Evolutionary conservation across 345 rosid genomes (phyloP), one percentile per base, ranked within the genome.

Genomic region (Nasturtium officinale): DNA sequence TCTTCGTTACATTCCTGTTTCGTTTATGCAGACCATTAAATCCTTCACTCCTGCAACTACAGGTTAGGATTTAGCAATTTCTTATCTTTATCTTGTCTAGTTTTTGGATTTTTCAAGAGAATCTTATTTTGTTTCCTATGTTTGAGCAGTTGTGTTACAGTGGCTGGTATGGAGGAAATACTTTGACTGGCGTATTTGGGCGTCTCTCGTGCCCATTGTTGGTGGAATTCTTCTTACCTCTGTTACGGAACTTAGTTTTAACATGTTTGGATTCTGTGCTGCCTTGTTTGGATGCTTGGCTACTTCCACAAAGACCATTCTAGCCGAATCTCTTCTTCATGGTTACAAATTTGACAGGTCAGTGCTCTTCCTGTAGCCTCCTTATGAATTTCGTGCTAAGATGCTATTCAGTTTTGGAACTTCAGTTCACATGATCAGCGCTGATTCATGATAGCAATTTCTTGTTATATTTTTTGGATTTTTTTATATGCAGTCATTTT

Each of bases 11-110:
- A 96, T 96, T 38, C 99, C 99, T 2, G 99, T 96, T 67, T 96
- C 99, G 2, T 96, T 96, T 81, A 96, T 96, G 99, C 99, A 96
- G 83, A 96, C 99, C 0, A 96, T 96, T 33, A 96, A 96, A 81
- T 96, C 99, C 21, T 96, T 96, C 73, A 96, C 99, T 68, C 99
- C 99, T 25, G 99, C 99, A 46, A 96, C 99, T 58, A 96, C 99
- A 83, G 99, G 99, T 96, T 33, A 38, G 82, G 51, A 46, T 25
- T 59, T 57, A 20, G 20, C 10, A 12, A 9, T 37, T 69, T 5
- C 6, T 20, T 7, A 52, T 23, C 21, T 2, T 54, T 3, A 46
- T 50, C 20, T 28, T 51, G 0, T 25, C 38, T 66, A 3, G 9
- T 8, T 75, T 0, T 54, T 54, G 6, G 33, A 21, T 67, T 10